A percentile compares a stretch with the other conserved stretches of the same genome.
phyloP scores from a whole-genome alignment of 306 rosid genomes.

The Malus domestica region ASM211411v1 NC_041789.1:32670001-32670500 shows the following conservation, averaged over 20 bases:
- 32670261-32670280: conserved; percentile 98
- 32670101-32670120: conserved; percentile 88
- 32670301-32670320: conserved; percentile 1
- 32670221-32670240: conserved; percentile 89
- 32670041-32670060: conserved; percentile 73
- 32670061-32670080: conserved; percentile 96
- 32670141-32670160: conserved; percentile 6
- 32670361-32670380: conserved; percentile 77
- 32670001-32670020: conserved; percentile 10
- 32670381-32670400: conserved; percentile 97
- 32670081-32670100: conserved; percentile 99
- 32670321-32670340: conserved; percentile 19
- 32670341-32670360: conserved; percentile 12
- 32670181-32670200: conserved; percentile 22
- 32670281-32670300: conserved; percentile 57
- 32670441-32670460: neutral
- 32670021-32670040: conserved; percentile 53
- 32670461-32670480: conserved; percentile 5
- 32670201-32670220: conserved; percentile 76
- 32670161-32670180: conserved; percentile 28
- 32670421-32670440: conserved; percentile 13
- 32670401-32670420: conserved; percentile 99
- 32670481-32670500: conserved; percentile 40
- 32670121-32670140: conserved; percentile 28
- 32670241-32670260: conserved; percentile 99